Percentiles rank a stretch among this genome's conserved stretches.
Conservation (phyloP, 768 basidiomycete genomes). For the Tylopilus subfusipes region DNA sequence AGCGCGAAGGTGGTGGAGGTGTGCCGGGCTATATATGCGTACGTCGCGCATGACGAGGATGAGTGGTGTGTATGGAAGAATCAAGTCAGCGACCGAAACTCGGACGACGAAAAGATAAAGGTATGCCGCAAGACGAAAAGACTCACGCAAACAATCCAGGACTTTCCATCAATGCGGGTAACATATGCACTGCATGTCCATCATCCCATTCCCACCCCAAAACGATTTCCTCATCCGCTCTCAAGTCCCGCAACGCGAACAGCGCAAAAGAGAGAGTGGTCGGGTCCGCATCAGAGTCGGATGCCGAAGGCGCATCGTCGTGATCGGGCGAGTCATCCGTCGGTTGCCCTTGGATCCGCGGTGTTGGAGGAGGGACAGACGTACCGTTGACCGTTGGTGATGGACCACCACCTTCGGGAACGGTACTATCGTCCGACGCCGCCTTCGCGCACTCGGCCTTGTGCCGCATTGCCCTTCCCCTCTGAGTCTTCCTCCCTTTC, state of each 20-base stretch:
- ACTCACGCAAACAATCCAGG: constrained; percentile 59
- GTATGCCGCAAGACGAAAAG: background rate
- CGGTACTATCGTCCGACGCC: background rate
- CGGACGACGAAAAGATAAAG: background rate
- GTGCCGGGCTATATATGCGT: constrained; percentile 37
- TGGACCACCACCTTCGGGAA: background rate
- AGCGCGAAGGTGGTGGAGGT: constrained; percentile 50
- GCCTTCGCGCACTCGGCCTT: constrained; percentile 16
- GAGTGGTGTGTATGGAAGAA: background rate
- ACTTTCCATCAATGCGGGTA: constrained; percentile 63
- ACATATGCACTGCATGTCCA: constrained; percentile 73
- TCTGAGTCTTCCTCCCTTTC: constrained; percentile 15
- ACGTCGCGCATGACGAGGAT: background rate
- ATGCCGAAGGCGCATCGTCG: constrained; percentile 13
- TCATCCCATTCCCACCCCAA: constrained; percentile 99
- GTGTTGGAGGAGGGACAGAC: constrained; percentile 6
- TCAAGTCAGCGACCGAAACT: constrained; percentile 12
- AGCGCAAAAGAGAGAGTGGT: constrained; percentile 66
- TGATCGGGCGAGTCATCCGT: constrained; percentile 17
- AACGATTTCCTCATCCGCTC: constrained; percentile 79
- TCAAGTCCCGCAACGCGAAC: constrained; percentile 74
- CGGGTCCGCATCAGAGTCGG: constrained; percentile 27
- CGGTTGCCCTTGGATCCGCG: constrained; percentile 10
- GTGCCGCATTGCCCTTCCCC: constrained; percentile 18
- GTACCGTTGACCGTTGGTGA: constrained; percentile 10